Conservation (phyloP, 768 basidiomycete species). For the Phanerodontia chrysosporium region DNA sequence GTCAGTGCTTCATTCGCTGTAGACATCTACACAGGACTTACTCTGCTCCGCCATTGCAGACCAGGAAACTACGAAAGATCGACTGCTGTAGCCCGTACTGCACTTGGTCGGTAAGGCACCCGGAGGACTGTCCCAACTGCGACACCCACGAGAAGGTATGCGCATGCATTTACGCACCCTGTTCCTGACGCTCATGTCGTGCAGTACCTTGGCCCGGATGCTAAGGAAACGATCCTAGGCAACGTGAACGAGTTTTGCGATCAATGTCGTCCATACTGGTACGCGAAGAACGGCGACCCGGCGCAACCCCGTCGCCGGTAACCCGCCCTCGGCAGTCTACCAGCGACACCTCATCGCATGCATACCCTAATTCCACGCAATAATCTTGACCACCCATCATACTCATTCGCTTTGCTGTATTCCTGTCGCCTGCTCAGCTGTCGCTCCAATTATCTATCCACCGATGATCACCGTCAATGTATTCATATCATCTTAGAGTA, state of each 20-base stretch:
- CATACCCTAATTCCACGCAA: neutral
- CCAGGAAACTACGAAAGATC: slow-evolving; percentile 43
- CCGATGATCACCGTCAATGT: neutral
- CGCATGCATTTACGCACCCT: slow-evolving; percentile 4
- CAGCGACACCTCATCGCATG: neutral
- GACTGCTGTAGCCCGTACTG: slow-evolving; percentile 52
- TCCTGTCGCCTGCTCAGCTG: neutral
- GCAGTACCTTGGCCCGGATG: slow-evolving; percentile 72
- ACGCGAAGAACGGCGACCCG: slow-evolving; percentile 12
- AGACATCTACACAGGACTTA: slow-evolving; percentile 10
- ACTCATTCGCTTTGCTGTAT: slow-evolving; percentile 12
- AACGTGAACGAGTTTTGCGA: slow-evolving; percentile 40
- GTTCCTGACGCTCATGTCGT: neutral
- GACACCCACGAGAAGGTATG: slow-evolving; percentile 30
- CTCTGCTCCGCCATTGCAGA: slow-evolving; percentile 31
- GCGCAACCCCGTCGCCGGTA: neutral
- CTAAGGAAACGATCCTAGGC: slow-evolving; percentile 52
- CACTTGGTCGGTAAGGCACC: slow-evolving; percentile 36
- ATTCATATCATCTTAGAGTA: neutral
- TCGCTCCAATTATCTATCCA: neutral
- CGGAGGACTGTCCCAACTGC: slow-evolving; percentile 36
- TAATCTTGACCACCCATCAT: neutral
- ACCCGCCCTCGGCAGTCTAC: neutral
- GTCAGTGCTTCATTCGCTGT: slow-evolving; percentile 35
- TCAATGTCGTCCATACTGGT: slow-evolving; percentile 28